phyloP scores from a whole-genome alignment of 108 stramenopile genomes.

The Seminavis robusta region DNA sequence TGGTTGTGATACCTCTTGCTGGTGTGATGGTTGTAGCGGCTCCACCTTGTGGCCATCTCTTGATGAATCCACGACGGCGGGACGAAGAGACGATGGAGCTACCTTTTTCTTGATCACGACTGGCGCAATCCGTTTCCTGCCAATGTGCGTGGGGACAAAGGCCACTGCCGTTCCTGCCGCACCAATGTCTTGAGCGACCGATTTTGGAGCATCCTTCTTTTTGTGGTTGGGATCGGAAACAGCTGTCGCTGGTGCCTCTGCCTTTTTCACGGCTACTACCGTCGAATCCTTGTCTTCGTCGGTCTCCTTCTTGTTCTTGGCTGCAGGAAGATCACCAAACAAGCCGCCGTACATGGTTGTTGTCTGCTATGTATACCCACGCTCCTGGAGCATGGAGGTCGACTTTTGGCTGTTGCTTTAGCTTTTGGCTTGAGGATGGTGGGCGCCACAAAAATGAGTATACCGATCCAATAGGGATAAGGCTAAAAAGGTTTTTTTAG shows the following conservation, averaged over 20 bases:
- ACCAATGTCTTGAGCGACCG: conserved; percentile 49
- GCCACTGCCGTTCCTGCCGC: conserved; percentile 71
- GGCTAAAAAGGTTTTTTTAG: too few species aligned
- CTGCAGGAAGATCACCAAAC: conserved; percentile 53
- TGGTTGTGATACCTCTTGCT: too few species aligned
- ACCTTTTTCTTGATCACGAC: not conserved
- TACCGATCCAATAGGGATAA: too few species aligned
- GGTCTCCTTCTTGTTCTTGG: conserved; percentile 23
- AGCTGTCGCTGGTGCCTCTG: not conserved
- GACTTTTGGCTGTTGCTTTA: too few species aligned
- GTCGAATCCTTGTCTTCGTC: not conserved
- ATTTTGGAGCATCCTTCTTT: conserved; percentile 3
- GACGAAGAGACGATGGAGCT: not conserved
- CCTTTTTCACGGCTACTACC: not conserved
- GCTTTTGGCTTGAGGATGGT: too few species aligned
- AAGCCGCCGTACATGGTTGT: conserved; percentile 53
- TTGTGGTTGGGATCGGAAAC: not conserved
- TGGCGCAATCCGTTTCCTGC: not conserved
- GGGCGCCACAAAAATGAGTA: too few species aligned
- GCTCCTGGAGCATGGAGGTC: too few species aligned
- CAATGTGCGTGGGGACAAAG: conserved; percentile 36
- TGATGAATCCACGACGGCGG: too few species aligned
- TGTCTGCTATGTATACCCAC: too few species aligned
- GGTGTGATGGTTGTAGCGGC: too few species aligned
- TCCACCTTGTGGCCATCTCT: too few species aligned